Percentiles rank a stretch among this genome's conserved stretches.
phyloP scores from a whole-genome alignment of 805 yeast genomes.

The Saturnispora sanitii region DNA sequence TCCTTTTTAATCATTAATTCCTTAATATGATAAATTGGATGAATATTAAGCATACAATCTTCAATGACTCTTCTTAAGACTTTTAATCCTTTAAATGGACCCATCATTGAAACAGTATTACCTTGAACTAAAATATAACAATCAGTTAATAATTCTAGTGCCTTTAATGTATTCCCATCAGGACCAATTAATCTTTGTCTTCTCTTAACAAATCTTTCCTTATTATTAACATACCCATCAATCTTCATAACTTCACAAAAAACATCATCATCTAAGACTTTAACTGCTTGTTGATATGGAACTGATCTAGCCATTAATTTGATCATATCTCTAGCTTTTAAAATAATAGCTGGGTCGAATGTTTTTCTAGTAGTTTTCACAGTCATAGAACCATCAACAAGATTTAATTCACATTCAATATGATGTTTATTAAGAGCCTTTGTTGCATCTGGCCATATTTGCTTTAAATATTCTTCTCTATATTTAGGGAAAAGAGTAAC shows the following conservation, averaged over 20 bases:
- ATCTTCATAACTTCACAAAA: constrained; percentile 96
- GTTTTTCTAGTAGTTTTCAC: constrained; percentile 94
- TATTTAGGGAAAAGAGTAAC: constrained; percentile 95
- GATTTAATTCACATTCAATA: constrained; percentile 73
- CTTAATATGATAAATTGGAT: constrained; percentile 96
- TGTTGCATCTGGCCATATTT: constrained; percentile 91
- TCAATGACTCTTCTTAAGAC: constrained; percentile 90
- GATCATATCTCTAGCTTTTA: constrained; percentile 91
- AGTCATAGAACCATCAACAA: constrained; percentile 96
- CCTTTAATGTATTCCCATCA: constrained; percentile 91
- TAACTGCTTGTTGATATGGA: constrained; percentile 93
- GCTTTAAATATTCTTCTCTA: constrained; percentile 80
- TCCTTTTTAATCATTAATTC: constrained; percentile 97
- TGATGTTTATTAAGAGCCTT: constrained; percentile 62
- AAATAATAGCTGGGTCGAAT: constrained; percentile 85
- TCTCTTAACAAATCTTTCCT: constrained; percentile 89
- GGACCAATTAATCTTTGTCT: constrained; percentile 97
- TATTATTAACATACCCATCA: constrained; percentile 79
- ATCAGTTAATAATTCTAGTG: constrained; percentile 86
- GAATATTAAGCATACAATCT: constrained; percentile 94
- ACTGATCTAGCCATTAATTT: constrained; percentile 92
- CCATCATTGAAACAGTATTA: constrained; percentile 94
- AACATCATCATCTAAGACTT: constrained; percentile 80
- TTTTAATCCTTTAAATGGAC: constrained; percentile 87
- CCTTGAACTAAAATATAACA: constrained; percentile 97